These are phyloP conservation scores for Tylopilus sp. DNA, from an alignment of 1,284 basidiomycete species.

Conservation along the genomic window DNA sequence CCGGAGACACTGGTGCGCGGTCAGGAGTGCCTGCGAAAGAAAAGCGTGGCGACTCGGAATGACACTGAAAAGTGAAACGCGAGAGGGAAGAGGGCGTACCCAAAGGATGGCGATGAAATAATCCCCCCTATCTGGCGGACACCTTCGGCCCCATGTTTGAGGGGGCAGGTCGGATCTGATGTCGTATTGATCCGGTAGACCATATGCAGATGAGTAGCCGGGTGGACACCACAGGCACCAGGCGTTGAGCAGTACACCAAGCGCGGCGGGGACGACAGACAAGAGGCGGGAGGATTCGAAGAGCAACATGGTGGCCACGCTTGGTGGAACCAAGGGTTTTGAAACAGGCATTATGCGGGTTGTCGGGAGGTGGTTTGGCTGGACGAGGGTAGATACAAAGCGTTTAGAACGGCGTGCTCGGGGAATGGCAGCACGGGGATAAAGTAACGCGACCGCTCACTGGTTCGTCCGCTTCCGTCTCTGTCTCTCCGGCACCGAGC, in stretches of 20 bases:
- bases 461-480: slow-evolving; percentile 72
- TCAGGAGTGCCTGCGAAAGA: slow-evolving; percentile 57
- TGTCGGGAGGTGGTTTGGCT: slow-evolving; percentile 59
- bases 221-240: slow-evolving; percentile 49
- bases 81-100: slow-evolving; percentile 41
- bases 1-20: slow-evolving; percentile 76
- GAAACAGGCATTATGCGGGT: slow-evolving; percentile 51
- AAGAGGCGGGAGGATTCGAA: slow-evolving; percentile 55
- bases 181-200: slow-evolving; percentile 9
- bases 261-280: slow-evolving; percentile 66
- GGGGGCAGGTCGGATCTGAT: not conserved
- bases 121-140: slow-evolving; percentile 50
- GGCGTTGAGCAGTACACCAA: slow-evolving; percentile 61
- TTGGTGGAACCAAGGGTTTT: slow-evolving; percentile 44
- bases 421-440: not conserved
- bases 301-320: slow-evolving; percentile 38
- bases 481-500: slow-evolving; percentile 67
- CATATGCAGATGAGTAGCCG: slow-evolving; percentile 14
- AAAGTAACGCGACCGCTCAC: slow-evolving; percentile 42
- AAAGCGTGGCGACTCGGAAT: not conserved
- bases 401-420: slow-evolving; percentile 9
- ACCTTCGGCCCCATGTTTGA: slow-evolving; percentile 19
- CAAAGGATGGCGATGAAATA: slow-evolving; percentile 62
- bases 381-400: slow-evolving; percentile 7
- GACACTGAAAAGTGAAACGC: not conserved